A percentile compares a stretch with the other conserved stretches of the same genome.
Conservation (phyloP, 140 eudicot genomes). For the Flaveria floridana region DNA sequence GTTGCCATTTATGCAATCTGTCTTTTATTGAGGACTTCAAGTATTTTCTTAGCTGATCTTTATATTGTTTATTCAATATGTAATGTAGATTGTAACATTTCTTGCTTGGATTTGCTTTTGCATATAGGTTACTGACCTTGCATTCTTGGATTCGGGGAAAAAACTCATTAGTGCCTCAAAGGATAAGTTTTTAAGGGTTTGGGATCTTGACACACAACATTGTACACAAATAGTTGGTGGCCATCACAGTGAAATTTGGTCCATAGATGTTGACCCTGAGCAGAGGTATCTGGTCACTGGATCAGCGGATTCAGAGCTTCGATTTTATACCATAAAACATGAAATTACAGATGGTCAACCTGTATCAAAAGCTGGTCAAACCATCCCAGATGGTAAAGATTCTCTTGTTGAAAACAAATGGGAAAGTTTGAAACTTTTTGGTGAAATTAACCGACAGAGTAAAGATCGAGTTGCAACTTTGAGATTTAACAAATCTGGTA, state of each 20-base stretch:
- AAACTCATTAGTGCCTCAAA: constrained; percentile 86
- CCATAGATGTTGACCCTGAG: constrained; percentile 68
- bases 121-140: constrained; percentile 83
- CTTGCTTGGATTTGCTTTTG: constrained; percentile 11
- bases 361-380: constrained; percentile 23
- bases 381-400: constrained; percentile 32
- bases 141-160: constrained; percentile 76
- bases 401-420: constrained; percentile 58
- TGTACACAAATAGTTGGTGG: constrained; percentile 92
- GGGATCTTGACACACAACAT: constrained; percentile 98
- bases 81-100: neutral
- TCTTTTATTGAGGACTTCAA: neutral
- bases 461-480: constrained; percentile 85
- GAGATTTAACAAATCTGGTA: constrained; percentile 74
- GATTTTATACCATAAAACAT: constrained; percentile 66
- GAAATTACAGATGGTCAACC: constrained; percentile 43
- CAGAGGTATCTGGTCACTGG: constrained; percentile 85
- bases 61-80: neutral
- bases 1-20: neutral
- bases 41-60: neutral
- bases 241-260: constrained; percentile 97
- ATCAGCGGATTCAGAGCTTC: constrained; percentile 80
- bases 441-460: constrained; percentile 80
- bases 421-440: constrained; percentile 82
- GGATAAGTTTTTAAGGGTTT: constrained; percentile 89